Base-by-base conservation (phyloP, 2,329 filamentous ascomycete species). In the Teratosphaeriaceae sp. region DNA sequence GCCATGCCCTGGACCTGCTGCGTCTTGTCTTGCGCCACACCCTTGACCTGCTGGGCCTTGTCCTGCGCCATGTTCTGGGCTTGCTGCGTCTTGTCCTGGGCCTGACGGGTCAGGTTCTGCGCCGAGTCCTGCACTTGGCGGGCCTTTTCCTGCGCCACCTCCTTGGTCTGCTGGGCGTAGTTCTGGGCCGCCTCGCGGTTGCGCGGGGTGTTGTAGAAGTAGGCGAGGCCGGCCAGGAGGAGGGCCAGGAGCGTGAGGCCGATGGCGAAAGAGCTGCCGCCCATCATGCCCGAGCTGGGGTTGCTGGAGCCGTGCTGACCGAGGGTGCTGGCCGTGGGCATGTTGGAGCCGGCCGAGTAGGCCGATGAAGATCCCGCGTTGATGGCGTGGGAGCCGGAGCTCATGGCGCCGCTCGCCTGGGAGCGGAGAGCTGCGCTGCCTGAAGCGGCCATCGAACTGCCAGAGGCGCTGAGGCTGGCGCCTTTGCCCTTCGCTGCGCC, bases 101-200 rank as follows among this genome's bases (percentile, higher is more conserved):
- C 24, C 24, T 27, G 24, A 27, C 24, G 24, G 8, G 24, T 27
- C 24, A 27, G 24, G 24, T 27, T 27, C 24, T 27, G 24, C 24
- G 24, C 24, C 8, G 24, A 27, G 13, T 27, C 24, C 24, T 27
- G 24, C 8, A 13, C 24, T 27, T 27, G 24, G 24, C 24, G 24
- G 24, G 24, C 8, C 24, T 27, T 27, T 8, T 27, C 24, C 24
- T 27, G 24, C 8, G 24, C 24, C 18, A 34, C 31, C 6, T 34
- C 9, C 4, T 19, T 19, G 31, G 31, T 15, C 12, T 34, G 31
- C 15, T 34, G 31, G 20, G 31, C 31, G 20, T 9, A 18, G 18
- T 34, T 34, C 18, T 34, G 11, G 31, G 31, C 31, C 18, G 31
- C 31, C 31, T 34, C 31, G 15, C 31, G 31, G 15, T 34, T 34